Evolutionary conservation across 495 filamentous ascomycete genomes (phyloP), one percentile per base, ranked within the genome.

Genomic region (Podospora appendiculata): DNA sequence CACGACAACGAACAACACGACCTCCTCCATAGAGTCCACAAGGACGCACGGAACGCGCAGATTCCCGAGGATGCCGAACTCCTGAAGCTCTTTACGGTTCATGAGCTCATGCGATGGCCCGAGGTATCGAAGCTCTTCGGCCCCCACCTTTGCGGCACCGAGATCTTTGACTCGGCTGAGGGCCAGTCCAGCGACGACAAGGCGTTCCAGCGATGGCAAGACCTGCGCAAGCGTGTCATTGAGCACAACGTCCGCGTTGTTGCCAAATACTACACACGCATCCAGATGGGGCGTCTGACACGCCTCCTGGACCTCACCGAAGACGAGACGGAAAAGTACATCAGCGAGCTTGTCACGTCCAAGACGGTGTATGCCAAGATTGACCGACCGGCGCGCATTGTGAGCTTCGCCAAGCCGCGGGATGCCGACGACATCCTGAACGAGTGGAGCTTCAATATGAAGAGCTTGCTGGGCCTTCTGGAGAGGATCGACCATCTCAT

Each of bases 1-100:
- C 89, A 97, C 72, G 92, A 96, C 76, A 98, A 98, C 71, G 93
- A 98, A 64, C 93, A 98, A 71, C 92, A 90, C 61, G 93, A 98
- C 56, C 87, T 98, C 45, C 79, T 98, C 55, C 93, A 98, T 71
- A 89, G 93, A 58, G 85, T 97, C 62, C 81, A 89, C 67, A 72
- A 75, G 57, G 86, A 90, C 61, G 62, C 79, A 41, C 82, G 87
- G 38, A 82, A 86, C 56, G 68, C 80, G 4, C 80, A 79, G 55
- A 78, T 95, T 32, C 77, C 88, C 36, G 72, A 82, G 47, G 90
- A 95, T 53, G 80, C 84, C 16, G 79, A 86, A 58, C 79, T 98
- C 4, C 77, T 98, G 34, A 93, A 94, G 70, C 80, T 89, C 44
- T 98, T 97, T 71, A 98, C 93, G 38, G 83, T 95, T 6, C 90